phyloP scores from a whole-genome alignment of 352 stramenopile genomes.

The Globisporangium perplexum region DNA sequence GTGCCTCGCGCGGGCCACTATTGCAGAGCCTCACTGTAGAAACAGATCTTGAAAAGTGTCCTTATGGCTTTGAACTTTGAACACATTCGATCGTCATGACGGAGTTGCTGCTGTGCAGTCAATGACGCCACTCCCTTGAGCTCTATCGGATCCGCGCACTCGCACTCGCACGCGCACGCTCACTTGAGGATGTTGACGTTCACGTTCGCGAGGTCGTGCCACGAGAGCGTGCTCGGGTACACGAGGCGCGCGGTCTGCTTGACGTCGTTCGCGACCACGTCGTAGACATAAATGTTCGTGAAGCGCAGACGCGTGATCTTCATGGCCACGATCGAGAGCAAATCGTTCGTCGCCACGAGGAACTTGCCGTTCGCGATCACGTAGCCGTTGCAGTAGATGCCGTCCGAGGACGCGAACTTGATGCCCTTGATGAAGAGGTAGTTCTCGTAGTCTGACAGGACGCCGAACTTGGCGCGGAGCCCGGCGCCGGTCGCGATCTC shows the following conservation, averaged over 20 bases:
- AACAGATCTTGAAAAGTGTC: constrained; percentile 7
- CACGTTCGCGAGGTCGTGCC: neutral
- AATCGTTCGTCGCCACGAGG: neutral
- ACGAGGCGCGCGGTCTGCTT: neutral
- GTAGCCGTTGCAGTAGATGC: constrained; percentile 55
- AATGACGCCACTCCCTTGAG: too few species aligned
- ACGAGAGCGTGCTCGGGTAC: neutral
- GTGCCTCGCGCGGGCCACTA: neutral
- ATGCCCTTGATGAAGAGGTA: constrained; percentile 29
- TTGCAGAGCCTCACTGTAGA: constrained; percentile 3
- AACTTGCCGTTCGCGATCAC: constrained; percentile 18
- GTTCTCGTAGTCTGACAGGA: constrained; percentile 46
- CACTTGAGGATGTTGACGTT: neutral
- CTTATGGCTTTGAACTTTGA: too few species aligned
- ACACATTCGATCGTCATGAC: too few species aligned
- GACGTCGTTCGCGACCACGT: neutral
- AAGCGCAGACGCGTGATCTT: neutral
- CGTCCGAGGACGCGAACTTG: constrained; percentile 31
- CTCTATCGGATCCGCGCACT: too few species aligned
- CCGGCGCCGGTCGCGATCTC: neutral
- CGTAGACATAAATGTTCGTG: neutral
- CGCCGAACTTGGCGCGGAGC: constrained; percentile 14
- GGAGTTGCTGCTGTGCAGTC: too few species aligned
- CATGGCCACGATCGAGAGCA: neutral
- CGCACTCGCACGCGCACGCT: too few species aligned